These are phyloP conservation scores for Combretum micranthum DNA, from an alignment of 345 rosid genomes.

Conservation along the genomic window DNA sequence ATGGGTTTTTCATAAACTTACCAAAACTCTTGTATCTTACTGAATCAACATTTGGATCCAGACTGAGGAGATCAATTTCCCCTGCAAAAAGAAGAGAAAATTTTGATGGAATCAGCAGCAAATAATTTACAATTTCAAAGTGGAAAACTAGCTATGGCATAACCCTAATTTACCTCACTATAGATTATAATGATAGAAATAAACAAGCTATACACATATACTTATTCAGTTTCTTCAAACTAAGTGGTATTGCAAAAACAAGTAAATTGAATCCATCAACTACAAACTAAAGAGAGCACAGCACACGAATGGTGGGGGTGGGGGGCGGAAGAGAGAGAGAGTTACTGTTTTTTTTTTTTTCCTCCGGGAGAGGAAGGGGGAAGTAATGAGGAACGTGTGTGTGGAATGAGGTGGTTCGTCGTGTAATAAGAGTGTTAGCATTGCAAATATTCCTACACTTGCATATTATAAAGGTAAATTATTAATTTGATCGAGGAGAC, in stretches of 20 bases:
- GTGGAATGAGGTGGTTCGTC: not conserved
- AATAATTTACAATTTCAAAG: not conserved
- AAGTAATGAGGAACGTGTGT: constrained; percentile 1
- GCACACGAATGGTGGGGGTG: too few relatives aligned
- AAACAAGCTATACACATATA: too few relatives aligned
- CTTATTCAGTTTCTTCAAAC: too few relatives aligned
- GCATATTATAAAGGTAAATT: not conserved
- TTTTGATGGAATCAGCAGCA: not conserved
- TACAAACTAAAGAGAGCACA: too few relatives aligned
- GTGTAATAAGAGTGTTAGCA: not conserved
- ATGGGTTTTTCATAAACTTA: constrained; percentile 1
- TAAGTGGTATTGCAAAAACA: too few relatives aligned
- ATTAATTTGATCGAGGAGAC: not conserved
- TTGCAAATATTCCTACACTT: constrained; percentile 16
- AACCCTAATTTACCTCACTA: too few relatives aligned
- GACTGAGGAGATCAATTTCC: not conserved
- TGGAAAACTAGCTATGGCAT: too few relatives aligned
- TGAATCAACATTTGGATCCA: constrained; percentile 5
- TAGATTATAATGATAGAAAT: too few relatives aligned
- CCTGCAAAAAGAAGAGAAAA: constrained; percentile 1
- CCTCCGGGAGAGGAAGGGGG: not conserved
- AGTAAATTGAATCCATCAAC: too few relatives aligned
- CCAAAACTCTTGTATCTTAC: constrained; percentile 5
- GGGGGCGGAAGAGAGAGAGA: too few relatives aligned
- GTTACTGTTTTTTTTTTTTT: too few relatives aligned